Percentiles rank a stretch among this genome's conserved stretches.
phyloP scores from a whole-genome alignment of 345 rosid species.

The Arabis alpina region DNA sequence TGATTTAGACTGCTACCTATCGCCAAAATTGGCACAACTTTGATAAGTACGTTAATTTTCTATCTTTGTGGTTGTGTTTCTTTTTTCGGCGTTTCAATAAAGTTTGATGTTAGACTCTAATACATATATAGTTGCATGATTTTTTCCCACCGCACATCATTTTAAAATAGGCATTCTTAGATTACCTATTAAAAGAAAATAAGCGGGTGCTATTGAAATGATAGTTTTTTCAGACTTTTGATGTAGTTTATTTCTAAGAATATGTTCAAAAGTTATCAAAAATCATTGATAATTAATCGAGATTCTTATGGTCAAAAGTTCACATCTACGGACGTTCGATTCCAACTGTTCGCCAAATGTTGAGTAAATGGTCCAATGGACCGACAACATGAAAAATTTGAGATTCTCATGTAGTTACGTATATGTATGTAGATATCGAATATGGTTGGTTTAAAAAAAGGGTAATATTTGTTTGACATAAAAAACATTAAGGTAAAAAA shows the following conservation, averaged over 20 bases:
- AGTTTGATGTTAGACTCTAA: constrained; percentile 45
- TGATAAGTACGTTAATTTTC: constrained; percentile 37
- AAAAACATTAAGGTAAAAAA: too few species aligned
- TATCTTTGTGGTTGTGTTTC: constrained; percentile 31
- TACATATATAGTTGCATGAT: constrained; percentile 32
- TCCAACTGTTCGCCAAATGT: too few species aligned
- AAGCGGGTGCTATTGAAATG: constrained; percentile 1
- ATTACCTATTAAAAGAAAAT: constrained; percentile 19
- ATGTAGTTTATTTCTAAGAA: background rate
- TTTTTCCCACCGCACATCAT: constrained; percentile 4
- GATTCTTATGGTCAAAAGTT: too few species aligned
- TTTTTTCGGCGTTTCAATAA: constrained; percentile 41
- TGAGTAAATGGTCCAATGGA: too few species aligned
- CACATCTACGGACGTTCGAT: too few species aligned
- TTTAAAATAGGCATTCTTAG: constrained; percentile 22
- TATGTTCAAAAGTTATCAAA: background rate
- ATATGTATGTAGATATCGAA: too few species aligned
- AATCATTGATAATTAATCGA: background rate
- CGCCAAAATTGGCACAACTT: constrained; percentile 36
- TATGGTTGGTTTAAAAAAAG: too few species aligned
- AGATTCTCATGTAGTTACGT: too few species aligned
- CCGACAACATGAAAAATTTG: too few species aligned
- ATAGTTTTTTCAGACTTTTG: background rate
- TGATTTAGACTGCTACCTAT: constrained; percentile 45
- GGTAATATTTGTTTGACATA: too few species aligned